phyloP scores from a whole-genome alignment of 164 flowering plant genomes.

The Aristolochia fimbriata region DNA sequence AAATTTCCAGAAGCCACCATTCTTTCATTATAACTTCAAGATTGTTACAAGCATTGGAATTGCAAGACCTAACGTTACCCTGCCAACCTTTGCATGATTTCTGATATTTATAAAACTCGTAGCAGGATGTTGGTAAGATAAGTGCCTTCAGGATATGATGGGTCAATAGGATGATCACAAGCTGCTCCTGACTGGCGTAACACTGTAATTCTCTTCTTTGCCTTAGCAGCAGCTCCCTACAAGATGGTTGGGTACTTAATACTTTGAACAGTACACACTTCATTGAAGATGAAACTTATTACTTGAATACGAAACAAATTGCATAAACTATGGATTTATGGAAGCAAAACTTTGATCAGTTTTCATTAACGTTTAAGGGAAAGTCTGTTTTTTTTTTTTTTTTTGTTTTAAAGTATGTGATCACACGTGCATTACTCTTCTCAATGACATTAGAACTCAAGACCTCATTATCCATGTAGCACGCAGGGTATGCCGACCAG shows the following conservation, averaged over 20 bases:
- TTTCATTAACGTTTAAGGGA: too few relatives aligned
- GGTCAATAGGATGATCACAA: conserved; percentile 89
- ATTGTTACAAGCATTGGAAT: too few relatives aligned
- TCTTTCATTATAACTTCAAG: background rate
- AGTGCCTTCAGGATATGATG: conserved; percentile 84
- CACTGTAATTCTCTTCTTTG: conserved; percentile 60
- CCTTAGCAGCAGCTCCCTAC: conserved; percentile 77
- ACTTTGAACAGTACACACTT: too few relatives aligned
- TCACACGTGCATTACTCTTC: background rate
- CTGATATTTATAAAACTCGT: conserved; percentile 33
- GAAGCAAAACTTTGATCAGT: too few relatives aligned
- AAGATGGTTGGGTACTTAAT: background rate
- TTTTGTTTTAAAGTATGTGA: background rate
- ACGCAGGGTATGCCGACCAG: too few relatives aligned
- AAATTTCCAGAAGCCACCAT: background rate
- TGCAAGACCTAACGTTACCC: background rate
- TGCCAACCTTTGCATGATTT: background rate
- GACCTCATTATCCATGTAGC: background rate
- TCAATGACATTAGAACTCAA: background rate
- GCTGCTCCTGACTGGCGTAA: conserved; percentile 80
- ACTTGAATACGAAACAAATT: too few relatives aligned
- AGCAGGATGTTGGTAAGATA: conserved; percentile 74
- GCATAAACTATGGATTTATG: too few relatives aligned
- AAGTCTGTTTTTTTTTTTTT: background rate
- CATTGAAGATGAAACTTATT: too few relatives aligned